phyloP scores from a whole-genome alignment of 1,284 basidiomycete genomes.

The Bondarzewia mesenterica region DNA sequence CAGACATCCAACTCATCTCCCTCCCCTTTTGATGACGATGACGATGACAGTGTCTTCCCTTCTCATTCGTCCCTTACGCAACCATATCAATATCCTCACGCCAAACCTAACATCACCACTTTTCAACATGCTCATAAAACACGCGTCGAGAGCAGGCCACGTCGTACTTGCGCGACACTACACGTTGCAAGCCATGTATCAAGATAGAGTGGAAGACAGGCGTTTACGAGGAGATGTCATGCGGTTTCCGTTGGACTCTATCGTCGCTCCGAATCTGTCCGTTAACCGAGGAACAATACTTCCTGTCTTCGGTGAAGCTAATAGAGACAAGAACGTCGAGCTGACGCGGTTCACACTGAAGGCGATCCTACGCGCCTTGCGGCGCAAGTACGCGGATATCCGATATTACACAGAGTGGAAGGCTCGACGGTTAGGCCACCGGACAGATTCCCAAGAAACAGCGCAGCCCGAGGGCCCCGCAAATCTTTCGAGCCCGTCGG shows the following conservation, averaged over 20 bases:
- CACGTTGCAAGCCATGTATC: slow-evolving; percentile 44
- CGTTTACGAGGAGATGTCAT: slow-evolving; percentile 14
- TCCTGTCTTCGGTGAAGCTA: slow-evolving; percentile 47
- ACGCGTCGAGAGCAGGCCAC: slow-evolving; percentile 41
- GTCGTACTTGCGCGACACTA: slow-evolving; percentile 59
- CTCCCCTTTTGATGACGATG: slow-evolving; percentile 54
- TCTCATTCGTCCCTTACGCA: slow-evolving; percentile 25
- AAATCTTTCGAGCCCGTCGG: not conserved
- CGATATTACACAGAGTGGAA: slow-evolving; percentile 1
- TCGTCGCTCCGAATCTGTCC: slow-evolving; percentile 41
- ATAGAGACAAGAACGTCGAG: slow-evolving; percentile 44
- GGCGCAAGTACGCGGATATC: not conserved
- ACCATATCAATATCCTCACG: slow-evolving; percentile 33
- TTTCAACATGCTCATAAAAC: slow-evolving; percentile 53
- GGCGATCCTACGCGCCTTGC: slow-evolving; percentile 27
- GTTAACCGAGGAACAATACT: slow-evolving; percentile 48
- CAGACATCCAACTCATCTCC: slow-evolving; percentile 33
- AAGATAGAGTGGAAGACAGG: slow-evolving; percentile 31
- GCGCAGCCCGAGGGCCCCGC: not conserved
- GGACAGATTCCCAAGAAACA: not conserved
- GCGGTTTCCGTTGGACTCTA: slow-evolving; percentile 17
- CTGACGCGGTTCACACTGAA: slow-evolving; percentile 49
- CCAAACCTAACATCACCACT: slow-evolving; percentile 61
- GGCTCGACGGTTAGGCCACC: not conserved
- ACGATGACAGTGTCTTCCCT: slow-evolving; percentile 41